These are phyloP conservation scores for Lasiosphaeriaceae sp. DNA, from an alignment of 495 filamentous ascomycete genomes.

Conservation along the genomic window DNA sequence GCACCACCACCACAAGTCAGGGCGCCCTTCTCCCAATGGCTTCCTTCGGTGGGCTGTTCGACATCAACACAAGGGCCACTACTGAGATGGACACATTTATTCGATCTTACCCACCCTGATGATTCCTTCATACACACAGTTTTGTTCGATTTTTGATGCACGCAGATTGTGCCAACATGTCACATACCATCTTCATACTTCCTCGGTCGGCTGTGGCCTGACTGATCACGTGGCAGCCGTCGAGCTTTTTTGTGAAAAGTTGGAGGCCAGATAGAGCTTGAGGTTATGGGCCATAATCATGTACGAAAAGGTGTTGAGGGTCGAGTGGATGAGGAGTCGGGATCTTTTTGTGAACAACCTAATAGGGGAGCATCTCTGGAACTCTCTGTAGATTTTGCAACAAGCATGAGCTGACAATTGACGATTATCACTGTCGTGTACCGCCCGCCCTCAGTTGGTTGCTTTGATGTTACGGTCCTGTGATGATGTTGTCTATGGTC, in stretches of 20 bases:
- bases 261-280: constrained; percentile 20
- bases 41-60: constrained; percentile 23
- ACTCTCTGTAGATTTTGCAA: constrained; percentile 24
- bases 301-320: constrained; percentile 15
- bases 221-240: constrained; percentile 6
- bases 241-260: constrained; percentile 11
- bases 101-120: background rate
- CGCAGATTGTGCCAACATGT: constrained; percentile 14
- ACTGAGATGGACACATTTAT: background rate
- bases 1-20: background rate
- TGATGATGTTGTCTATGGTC: background rate
- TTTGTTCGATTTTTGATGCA: constrained; percentile 14
- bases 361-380: constrained; percentile 24
- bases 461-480: background rate
- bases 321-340: constrained; percentile 11
- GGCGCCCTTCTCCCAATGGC: background rate
- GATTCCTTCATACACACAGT: constrained; percentile 4
- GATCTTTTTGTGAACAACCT: constrained; percentile 21
- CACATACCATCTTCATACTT: constrained; percentile 25
- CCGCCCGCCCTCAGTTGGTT: background rate
- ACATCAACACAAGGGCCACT: background rate
- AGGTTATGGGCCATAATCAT: constrained; percentile 16
- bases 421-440: background rate
- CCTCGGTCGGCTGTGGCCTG: constrained; percentile 4
- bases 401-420: background rate